Evolutionary conservation across 768 basidiomycete species (phyloP).

Genomic region (Xerocomellus dryophilus): DNA sequence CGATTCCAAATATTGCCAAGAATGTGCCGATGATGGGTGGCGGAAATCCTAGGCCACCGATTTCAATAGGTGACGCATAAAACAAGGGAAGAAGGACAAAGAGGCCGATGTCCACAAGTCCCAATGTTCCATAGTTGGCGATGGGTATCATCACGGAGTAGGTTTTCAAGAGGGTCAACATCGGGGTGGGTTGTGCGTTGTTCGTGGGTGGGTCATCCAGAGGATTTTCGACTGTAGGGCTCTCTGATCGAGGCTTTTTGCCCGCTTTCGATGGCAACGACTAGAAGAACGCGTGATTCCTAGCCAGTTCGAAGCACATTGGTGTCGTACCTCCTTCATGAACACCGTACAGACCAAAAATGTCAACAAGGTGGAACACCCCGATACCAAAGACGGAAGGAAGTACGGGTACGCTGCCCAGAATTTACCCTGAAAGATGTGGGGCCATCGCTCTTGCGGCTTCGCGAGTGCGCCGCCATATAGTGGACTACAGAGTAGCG

Average conservation of each 20-base stretch:
- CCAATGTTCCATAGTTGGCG: constrained; percentile 40
- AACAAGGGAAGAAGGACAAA: constrained; percentile 44
- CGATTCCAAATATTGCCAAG: constrained; percentile 38
- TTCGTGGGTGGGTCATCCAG: not conserved
- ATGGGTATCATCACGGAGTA: constrained; percentile 40
- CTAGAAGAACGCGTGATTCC: constrained; percentile 12
- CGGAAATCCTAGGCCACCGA: constrained; percentile 42
- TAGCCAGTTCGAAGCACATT: not conserved
- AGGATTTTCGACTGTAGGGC: not conserved
- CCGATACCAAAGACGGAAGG: constrained; percentile 33
- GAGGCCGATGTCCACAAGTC: constrained; percentile 42
- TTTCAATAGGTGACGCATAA: constrained; percentile 39
- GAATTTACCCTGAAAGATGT: constrained; percentile 41
- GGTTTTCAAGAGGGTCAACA: constrained; percentile 33
- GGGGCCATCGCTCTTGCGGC: constrained; percentile 55
- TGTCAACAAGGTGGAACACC: constrained; percentile 7
- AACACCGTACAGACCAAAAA: constrained; percentile 22
- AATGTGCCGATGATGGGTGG: constrained; percentile 41
- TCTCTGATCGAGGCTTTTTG: not conserved
- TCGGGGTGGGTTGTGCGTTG: constrained; percentile 16
- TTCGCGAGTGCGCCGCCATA: constrained; percentile 55
- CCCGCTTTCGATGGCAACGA: constrained; percentile 22
- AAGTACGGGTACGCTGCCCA: constrained; percentile 39
- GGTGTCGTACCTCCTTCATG: constrained; percentile 31
- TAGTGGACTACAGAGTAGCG: constrained; percentile 41